A percentile compares a stretch with the other conserved stretches of the same genome.
These are phyloP conservation scores for Firmiana major DNA, from an alignment of 345 rosid species.

Conservation along the genomic window DNA sequence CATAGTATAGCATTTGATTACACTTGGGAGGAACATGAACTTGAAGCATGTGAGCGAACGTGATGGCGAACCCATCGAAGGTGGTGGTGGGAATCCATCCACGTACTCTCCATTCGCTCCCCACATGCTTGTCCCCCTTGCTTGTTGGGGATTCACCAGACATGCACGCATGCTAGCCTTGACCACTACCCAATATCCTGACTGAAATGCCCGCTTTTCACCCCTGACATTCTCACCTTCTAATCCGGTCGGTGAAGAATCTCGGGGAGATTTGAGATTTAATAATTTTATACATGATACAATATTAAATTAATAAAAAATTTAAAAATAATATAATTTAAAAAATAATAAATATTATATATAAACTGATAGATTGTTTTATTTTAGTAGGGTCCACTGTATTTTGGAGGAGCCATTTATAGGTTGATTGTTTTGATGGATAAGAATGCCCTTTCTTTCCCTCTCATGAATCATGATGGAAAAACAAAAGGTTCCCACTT, in stretches of 20 bases:
- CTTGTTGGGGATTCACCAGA: slow-evolving; percentile 23
- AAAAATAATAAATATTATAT: too few species aligned
- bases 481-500: background rate
- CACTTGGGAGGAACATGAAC: too few species aligned
- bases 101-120: slow-evolving; percentile 20
- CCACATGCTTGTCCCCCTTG: slow-evolving; percentile 30
- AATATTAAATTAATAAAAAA: too few species aligned
- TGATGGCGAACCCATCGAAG: background rate
- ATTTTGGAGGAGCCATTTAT: background rate
- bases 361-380: background rate
- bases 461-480: background rate
- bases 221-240: too few species aligned
- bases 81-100: slow-evolving; percentile 25
- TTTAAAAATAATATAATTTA: too few species aligned
- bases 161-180: background rate
- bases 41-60: background rate
- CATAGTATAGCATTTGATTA: too few species aligned
- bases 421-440: background rate
- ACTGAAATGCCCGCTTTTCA: too few species aligned
- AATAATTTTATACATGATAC: too few species aligned
- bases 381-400: background rate
- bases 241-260: too few species aligned
- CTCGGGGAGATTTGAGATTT: too few species aligned
- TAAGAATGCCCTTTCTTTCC: background rate
- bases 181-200: background rate